phyloP scores from a whole-genome alignment of 208 protist genomes.

The Novymonas esmeraldas region DNA sequence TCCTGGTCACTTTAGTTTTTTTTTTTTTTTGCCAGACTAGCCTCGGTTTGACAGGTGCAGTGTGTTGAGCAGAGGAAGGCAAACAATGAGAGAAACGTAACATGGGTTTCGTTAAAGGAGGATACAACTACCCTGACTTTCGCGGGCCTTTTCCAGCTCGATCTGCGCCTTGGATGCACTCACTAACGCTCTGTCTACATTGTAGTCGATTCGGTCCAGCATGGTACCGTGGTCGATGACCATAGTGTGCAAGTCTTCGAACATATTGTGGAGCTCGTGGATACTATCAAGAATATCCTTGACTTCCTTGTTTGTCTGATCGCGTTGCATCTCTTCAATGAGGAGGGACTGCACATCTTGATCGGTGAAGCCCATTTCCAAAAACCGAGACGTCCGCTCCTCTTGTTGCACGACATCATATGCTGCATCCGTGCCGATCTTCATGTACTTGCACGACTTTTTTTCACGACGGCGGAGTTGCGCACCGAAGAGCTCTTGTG shows the following conservation, averaged over 20 bases:
- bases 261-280: slow-evolving; percentile 88
- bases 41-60: neutral
- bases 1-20: too few relatives aligned
- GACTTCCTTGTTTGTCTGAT: slow-evolving; percentile 75
- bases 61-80: slow-evolving; percentile 2
- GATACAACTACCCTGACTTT: slow-evolving; percentile 63
- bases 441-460: slow-evolving; percentile 58
- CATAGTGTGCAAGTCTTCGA: slow-evolving; percentile 73
- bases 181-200: slow-evolving; percentile 67
- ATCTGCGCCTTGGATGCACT: slow-evolving; percentile 59
- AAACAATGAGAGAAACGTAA: slow-evolving; percentile 16
- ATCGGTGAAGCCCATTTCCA: slow-evolving; percentile 82
- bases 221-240: slow-evolving; percentile 90
- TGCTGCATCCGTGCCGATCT: slow-evolving; percentile 61
- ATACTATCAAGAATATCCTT: slow-evolving; percentile 79
- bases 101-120: slow-evolving; percentile 41
- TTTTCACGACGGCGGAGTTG: slow-evolving; percentile 52
- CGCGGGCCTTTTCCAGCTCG: slow-evolving; percentile 82
- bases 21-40: too few relatives aligned
- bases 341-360: slow-evolving; percentile 80
- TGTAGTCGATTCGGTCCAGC: slow-evolving; percentile 93
- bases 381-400: slow-evolving; percentile 62
- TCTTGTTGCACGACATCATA: slow-evolving; percentile 60
- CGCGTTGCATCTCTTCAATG: slow-evolving; percentile 56
- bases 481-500: slow-evolving; percentile 62